A percentile compares a stretch with the other conserved stretches of the same genome.
Conservation (phyloP, 192 early-diverging fungal species). For the Coemansia sp. region DNA sequence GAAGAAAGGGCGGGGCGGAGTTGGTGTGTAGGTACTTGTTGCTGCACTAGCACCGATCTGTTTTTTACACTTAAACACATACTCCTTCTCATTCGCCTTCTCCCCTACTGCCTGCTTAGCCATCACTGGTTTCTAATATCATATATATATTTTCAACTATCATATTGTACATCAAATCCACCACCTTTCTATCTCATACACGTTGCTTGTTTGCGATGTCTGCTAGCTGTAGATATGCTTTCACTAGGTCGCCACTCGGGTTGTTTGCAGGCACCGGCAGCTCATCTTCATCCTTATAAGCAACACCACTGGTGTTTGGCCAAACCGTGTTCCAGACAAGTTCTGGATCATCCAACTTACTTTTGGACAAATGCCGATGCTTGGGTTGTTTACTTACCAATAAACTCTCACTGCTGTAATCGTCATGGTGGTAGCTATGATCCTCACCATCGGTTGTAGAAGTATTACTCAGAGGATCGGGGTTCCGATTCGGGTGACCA, state of each 20-base stretch:
- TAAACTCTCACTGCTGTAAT: neutral
- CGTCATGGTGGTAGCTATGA: neutral
- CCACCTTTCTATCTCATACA: neutral
- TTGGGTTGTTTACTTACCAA: neutral
- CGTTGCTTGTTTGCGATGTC: slow-evolving; percentile 5
- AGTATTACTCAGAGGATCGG: too few species aligned
- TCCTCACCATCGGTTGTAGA: too few species aligned
- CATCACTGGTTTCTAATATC: too few species aligned
- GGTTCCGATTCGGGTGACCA: too few species aligned
- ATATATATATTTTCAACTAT: neutral
- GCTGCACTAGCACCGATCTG: too few species aligned
- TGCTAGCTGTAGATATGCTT: slow-evolving; percentile 28
- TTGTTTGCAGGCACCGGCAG: slow-evolving; percentile 1
- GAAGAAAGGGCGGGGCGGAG: too few species aligned
- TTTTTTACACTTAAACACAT: too few species aligned
- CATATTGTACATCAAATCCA: neutral
- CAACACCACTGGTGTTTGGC: neutral
- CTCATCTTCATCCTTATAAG: neutral
- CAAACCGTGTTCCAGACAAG: slow-evolving; percentile 6
- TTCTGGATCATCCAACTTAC: neutral
- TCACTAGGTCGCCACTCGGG: slow-evolving; percentile 16
- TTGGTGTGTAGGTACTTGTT: too few species aligned
- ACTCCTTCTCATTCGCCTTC: too few species aligned
- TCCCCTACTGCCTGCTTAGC: too few species aligned
- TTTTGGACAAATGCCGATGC: neutral